These are phyloP conservation scores for Tolypocladium ovalisporum DNA, from an alignment of 2,329 filamentous ascomycete species.

Conservation along the genomic window DNA sequence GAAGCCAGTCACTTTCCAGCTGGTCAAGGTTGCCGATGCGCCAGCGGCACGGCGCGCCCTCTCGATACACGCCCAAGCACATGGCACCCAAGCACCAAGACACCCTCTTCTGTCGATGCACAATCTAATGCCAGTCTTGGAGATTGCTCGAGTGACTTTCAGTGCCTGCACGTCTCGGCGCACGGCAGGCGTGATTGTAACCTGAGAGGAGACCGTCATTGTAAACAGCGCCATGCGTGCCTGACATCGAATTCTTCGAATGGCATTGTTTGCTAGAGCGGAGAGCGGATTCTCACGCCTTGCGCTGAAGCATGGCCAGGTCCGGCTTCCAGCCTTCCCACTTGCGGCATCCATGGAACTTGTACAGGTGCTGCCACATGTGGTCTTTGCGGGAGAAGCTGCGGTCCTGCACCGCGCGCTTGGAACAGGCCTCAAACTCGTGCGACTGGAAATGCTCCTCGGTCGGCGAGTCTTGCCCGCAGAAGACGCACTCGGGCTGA, in stretches of 20 bases:
- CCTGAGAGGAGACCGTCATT: neutral
- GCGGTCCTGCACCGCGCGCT: conserved; percentile 30
- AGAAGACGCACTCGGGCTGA: conserved; percentile 28
- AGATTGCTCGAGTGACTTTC: neutral
- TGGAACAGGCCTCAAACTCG: conserved; percentile 37
- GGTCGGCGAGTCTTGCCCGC: conserved; percentile 20
- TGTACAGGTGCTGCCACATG: conserved; percentile 28
- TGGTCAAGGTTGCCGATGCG: neutral
- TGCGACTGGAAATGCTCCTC: conserved; percentile 26
- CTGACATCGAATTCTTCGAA: neutral
- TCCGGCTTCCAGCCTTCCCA: conserved; percentile 37
- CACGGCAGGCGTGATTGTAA: neutral
- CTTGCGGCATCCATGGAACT: conserved; percentile 32
- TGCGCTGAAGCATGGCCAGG: conserved; percentile 20
- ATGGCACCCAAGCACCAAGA: neutral
- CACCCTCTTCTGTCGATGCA: neutral
- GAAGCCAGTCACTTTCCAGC: neutral
- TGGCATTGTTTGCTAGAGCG: neutral
- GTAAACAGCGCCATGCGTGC: neutral
- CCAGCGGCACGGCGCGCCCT: conserved; percentile 1
- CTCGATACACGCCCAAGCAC: neutral
- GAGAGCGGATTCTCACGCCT: neutral
- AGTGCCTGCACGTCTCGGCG: neutral
- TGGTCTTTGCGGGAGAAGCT: conserved; percentile 31
- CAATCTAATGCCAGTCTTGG: neutral